These are phyloP conservation scores for Pseudogymnoascus sp. DNA, from an alignment of 2,329 filamentous ascomycete genomes.

Conservation along the genomic window DNA sequence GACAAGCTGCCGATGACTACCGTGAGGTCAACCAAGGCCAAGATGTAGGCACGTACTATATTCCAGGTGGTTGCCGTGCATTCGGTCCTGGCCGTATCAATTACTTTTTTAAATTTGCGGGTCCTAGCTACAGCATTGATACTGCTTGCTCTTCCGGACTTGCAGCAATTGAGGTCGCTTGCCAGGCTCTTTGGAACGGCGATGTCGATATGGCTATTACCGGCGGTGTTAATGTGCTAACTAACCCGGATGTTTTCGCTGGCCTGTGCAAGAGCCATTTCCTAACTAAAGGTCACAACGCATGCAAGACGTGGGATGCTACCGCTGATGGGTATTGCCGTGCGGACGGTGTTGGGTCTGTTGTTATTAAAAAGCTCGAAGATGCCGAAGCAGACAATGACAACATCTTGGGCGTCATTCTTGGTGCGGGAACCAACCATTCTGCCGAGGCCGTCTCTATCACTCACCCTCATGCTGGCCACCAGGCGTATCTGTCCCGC, in stretches of 20 bases:
- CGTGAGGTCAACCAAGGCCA: conserved; percentile 5
- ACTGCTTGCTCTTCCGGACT: conserved; percentile 31
- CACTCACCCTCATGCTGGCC: conserved; percentile 68
- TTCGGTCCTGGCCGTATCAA: conserved; percentile 22
- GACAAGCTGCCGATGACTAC: conserved; percentile 11
- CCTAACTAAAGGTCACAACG: conserved; percentile 23
- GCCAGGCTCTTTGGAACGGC: conserved; percentile 15
- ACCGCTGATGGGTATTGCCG: conserved; percentile 42
- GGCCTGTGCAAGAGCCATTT: conserved; percentile 13
- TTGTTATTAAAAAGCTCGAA: conserved; percentile 42
- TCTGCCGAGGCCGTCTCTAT: conserved; percentile 72
- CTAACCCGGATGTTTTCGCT: conserved; percentile 21
- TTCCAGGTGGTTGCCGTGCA: conserved; percentile 6
- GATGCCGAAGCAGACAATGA: conserved; percentile 72
- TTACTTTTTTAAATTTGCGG: conserved; percentile 33
- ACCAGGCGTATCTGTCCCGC: conserved; percentile 60
- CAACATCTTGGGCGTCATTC: conserved; percentile 27
- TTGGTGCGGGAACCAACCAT: conserved; percentile 68
- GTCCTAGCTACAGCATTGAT: conserved; percentile 30
- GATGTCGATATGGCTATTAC: conserved; percentile 17
- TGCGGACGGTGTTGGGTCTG: conserved; percentile 36
- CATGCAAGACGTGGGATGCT: conserved; percentile 38
- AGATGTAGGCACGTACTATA: conserved; percentile 11
- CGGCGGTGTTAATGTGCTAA: conserved; percentile 18
- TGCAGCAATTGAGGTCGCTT: conserved; percentile 24